Evolutionary conservation across 371 early-diverging fungal genomes (phyloP), one percentile per base, ranked within the genome.

Genomic region (Mortierella sp.): DNA sequence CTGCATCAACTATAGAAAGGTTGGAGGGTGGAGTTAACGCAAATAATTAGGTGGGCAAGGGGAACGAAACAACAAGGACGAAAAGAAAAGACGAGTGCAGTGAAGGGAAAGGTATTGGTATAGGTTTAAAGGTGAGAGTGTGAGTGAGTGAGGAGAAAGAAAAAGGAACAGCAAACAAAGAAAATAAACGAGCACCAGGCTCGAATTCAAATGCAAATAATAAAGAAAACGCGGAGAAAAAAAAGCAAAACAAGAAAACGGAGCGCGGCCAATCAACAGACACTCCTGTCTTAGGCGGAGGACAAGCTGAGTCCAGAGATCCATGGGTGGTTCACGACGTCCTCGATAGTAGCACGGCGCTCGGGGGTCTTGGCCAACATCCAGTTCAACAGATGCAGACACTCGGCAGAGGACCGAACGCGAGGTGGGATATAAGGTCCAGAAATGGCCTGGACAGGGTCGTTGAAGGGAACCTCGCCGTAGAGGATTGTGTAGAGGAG

Each of bases 391-490:
- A 96, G 83, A 44, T 93, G 87, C 19, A 90, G 55, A 74, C 93
- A 94, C 54, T 90, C 83, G 3, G 76, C 34, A 1, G 93, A 92
- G 14, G 91, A 87, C 2, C 83, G 77, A 4, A 84, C 87, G 75
- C 88, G 88, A 13, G 88, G 89, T 50, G 85, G 88, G 79, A 83
- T 83, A 82, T 86, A 91, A 43, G 91, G 89, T 77, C 82, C 91
- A 40, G 89, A 83, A 73, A 88, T 86, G 48, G 87, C 93, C 83
- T 82, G 92, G 82, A 82, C 69, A 13, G 90, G 88, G 61, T 92
- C 89, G 48, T 89, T 88, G 88, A 96, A 96, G 0, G 96, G 96
- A 0, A 92, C 93, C 78, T 93, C 94, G 13, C 96, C 96, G 78
- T 90, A 91, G 43, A 93, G 89, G 71, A 96, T 92, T 0, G 93